Conservation (phyloP, 768 basidiomycete genomes). For the Amanita molliuscula region DNA sequence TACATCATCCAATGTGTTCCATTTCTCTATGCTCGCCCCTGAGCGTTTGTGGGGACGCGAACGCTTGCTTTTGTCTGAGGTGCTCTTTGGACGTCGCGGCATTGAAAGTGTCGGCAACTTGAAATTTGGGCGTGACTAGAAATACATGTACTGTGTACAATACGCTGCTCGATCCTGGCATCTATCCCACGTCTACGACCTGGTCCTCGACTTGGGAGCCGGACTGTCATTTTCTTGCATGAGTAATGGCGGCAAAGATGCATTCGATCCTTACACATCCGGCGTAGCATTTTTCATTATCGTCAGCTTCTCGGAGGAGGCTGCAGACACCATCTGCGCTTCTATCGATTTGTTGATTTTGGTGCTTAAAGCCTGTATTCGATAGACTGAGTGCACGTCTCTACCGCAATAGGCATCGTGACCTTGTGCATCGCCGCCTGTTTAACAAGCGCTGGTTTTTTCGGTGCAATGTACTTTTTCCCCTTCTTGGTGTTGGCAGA, state of each 20-base stretch:
- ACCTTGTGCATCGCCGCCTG: constrained; percentile 77
- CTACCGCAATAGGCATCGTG: background rate
- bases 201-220: constrained; percentile 1
- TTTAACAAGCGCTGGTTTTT: constrained; percentile 64
- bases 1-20: constrained; percentile 60
- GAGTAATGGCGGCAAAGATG: background rate
- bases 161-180: background rate
- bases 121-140: background rate
- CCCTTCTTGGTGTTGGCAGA: constrained; percentile 75
- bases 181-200: background rate
- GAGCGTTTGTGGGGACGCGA: constrained; percentile 39
- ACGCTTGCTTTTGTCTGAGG: constrained; percentile 20
- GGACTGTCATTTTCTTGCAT: background rate
- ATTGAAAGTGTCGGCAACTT: constrained; percentile 19
- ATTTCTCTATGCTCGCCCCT: constrained; percentile 48
- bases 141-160: constrained; percentile 1
- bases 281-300: constrained; percentile 72
- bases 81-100: constrained; percentile 35
- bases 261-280: constrained; percentile 23
- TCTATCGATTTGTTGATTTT: constrained; percentile 93
- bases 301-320: constrained; percentile 81
- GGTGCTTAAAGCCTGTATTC: constrained; percentile 61
- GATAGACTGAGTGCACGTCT: background rate
- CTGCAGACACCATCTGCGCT: constrained; percentile 81
- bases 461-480: constrained; percentile 67